Percentiles rank a stretch among this genome's conserved stretches.
phyloP scores from a whole-genome alignment of 225 moss, liverwort and hornwort genomes.

The Marchantia polymorpha region DNA sequence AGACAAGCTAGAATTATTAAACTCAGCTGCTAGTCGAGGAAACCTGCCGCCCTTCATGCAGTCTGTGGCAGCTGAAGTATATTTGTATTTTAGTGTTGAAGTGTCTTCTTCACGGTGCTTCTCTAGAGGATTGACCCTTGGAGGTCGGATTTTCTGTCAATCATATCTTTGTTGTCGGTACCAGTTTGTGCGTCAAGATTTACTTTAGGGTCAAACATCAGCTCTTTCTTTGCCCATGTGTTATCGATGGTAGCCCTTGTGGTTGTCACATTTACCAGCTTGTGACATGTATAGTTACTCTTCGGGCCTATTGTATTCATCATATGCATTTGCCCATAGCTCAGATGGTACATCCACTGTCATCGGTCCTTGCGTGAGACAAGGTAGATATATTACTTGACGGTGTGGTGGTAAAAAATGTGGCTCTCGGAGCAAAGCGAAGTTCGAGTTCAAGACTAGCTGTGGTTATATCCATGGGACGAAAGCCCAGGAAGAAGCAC shows the following conservation, averaged over 20 bases:
- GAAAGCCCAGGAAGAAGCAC: neutral
- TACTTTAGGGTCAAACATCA: neutral
- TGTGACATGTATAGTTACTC: neutral
- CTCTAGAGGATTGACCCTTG: neutral
- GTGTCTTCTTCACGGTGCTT: neutral
- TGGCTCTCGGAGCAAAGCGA: neutral
- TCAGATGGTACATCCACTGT: neutral
- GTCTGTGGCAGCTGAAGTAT: neutral
- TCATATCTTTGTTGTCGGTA: neutral
- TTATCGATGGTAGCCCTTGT: neutral
- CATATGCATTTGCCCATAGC: neutral
- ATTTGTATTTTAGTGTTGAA: conserved; percentile 13
- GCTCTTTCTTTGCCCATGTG: neutral
- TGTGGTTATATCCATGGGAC: neutral
- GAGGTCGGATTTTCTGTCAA: neutral
- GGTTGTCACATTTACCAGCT: neutral
- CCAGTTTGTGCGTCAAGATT: neutral
- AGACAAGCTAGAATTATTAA: conserved; percentile 3
- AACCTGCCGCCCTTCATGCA: neutral
- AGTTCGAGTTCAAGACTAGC: neutral
- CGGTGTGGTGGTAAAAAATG: neutral
- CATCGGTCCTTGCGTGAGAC: neutral
- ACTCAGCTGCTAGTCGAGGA: neutral
- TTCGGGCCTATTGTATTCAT: neutral
- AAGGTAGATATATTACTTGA: neutral